Conservation (phyloP, 345 rosid species). For the Draba incana region DNA sequence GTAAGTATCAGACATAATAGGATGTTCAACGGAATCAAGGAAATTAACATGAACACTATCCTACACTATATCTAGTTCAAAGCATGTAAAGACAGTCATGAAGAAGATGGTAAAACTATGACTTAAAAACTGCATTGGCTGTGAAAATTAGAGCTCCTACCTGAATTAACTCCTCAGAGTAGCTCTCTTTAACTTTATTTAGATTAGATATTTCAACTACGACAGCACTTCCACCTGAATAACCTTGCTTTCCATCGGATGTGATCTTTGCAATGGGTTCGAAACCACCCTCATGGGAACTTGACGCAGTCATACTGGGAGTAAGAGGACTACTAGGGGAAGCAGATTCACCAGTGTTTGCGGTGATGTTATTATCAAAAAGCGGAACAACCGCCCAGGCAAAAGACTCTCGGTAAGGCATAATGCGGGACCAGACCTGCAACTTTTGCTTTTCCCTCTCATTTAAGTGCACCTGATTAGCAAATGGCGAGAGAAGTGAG, state of each 20-base stretch:
- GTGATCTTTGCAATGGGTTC: constrained; percentile 88
- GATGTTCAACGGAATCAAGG: neutral
- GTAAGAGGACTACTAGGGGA: constrained; percentile 99
- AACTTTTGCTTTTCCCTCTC: constrained; percentile 98
- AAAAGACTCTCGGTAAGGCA: constrained; percentile 96
- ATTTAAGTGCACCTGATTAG: constrained; percentile 72
- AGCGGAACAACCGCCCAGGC: constrained; percentile 99
- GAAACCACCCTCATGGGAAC: constrained; percentile 76
- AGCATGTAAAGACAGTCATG: constrained; percentile 21
- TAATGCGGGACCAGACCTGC: constrained; percentile 97
- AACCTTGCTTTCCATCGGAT: constrained; percentile 81
- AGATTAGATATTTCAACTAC: constrained; percentile 94
- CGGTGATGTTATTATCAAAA: constrained; percentile 81
- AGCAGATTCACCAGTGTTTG: constrained; percentile 80
- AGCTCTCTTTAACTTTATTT: constrained; percentile 95
- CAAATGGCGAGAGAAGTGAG: constrained; percentile 31
- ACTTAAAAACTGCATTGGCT: neutral
- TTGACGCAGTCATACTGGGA: constrained; percentile 81
- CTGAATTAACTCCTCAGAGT: constrained; percentile 95
- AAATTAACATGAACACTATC: constrained; percentile 5
- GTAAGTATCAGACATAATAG: constrained; percentile 15
- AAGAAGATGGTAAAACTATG: neutral
- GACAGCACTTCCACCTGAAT: constrained; percentile 79
- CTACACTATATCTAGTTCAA: constrained; percentile 15
- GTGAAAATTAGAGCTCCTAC: constrained; percentile 44